Evolutionary conservation across 805 yeast species (phyloP), one percentile per base, ranked within the genome.

Genomic region (Sugiyamaella lignohabitans): DNA sequence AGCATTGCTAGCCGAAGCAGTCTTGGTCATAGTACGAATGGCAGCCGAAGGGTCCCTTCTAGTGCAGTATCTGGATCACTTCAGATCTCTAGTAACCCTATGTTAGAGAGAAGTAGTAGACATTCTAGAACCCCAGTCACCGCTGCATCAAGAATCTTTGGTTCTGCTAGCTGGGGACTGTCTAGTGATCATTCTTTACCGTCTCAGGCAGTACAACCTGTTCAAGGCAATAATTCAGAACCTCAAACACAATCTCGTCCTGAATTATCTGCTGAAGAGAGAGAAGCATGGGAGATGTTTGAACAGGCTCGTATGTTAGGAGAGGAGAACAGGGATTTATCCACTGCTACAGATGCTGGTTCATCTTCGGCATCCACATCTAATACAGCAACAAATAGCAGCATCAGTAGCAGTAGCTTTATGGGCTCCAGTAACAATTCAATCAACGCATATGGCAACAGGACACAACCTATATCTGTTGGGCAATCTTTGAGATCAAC

Each of bases 251-350:
- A 14, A 14, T 23, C 42, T n/a, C 36, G 48, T 14, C 50, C 50
- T 5, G 39, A 21, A 27, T 17, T 53, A 35, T 43, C 57, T 10
- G 52, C 54, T 5, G 63, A 58, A 19, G 61, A 58, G 46, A 43
- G 38, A 3, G 56, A 57, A 39, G 62, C 65, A 2, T 62, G 66
- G 66, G 51, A 53, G 19, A 53, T 57, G 57, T 53, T 60, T 16
- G 66, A 58, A 40, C 53, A 48, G 42, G 64, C 64, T 11, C 52
- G 45, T 41, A 32, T 8, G 5, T 35, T 35, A 16, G 38, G 20
- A 14, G 20, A 35, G 11, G 20, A 35, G 21, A 18, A 18, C 11
- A n/a, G n/a, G n/a, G n/a, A n/a, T n/a, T n/a, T n/a, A n/a, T 8
- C 8, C 14, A 14, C 11, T 27, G 32, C 11, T 27, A 27, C 32